phyloP scores from a whole-genome alignment of 441 rosid genomes.

The Flueggea neowawraea region DNA sequence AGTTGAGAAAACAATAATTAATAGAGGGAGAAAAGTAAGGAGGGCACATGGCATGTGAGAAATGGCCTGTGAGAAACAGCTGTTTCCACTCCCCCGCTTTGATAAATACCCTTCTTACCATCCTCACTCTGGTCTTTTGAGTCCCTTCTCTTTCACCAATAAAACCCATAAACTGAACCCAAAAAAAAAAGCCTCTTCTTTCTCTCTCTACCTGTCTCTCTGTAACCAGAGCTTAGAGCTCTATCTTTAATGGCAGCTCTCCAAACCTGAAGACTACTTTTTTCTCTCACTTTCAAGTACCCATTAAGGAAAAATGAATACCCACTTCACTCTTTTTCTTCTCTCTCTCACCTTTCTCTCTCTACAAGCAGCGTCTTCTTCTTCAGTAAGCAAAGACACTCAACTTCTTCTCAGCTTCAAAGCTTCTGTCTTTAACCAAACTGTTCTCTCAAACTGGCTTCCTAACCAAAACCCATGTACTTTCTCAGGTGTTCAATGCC shows the following conservation, averaged over 20 bases:
- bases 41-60: too few species aligned
- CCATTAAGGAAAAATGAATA: conserved; percentile 24
- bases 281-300: background rate
- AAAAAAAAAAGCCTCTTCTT: background rate
- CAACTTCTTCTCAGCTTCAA: conserved; percentile 65
- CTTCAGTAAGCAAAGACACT: conserved; percentile 29
- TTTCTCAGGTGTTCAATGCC: conserved; percentile 63
- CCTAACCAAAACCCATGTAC: conserved; percentile 55
- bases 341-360: conserved; percentile 25
- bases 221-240: conserved; percentile 29
- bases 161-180: background rate
- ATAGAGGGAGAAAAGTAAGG: too few species aligned
- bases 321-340: conserved; percentile 26
- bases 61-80: too few species aligned
- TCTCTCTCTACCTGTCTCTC: conserved; percentile 1
- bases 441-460: conserved; percentile 55
- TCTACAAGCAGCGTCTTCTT: conserved; percentile 18
- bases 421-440: conserved; percentile 38
- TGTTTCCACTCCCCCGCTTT: conserved; percentile 57
- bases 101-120: conserved; percentile 61
- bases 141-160: conserved; percentile 23
- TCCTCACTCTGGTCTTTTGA: conserved; percentile 40
- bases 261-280: conserved; percentile 24
- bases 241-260: conserved; percentile 54
- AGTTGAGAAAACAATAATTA: background rate